Evolutionary conservation across 2,329 filamentous ascomycete species (phyloP).

Genomic region (Gnomoniopsis smithogilvyi): DNA sequence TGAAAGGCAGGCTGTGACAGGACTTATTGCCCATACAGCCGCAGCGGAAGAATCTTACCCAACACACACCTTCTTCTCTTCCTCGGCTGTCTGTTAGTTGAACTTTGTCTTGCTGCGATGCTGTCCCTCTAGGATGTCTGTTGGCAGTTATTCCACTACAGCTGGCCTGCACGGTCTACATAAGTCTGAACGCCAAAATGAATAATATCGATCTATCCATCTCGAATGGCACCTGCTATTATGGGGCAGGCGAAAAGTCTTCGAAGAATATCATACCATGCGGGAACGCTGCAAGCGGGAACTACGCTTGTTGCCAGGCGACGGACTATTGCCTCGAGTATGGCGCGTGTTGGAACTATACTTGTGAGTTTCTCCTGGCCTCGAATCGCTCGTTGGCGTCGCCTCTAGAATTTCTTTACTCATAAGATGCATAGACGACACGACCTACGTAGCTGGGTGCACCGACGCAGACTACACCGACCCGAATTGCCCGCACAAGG

Average conservation of each 20-base stretch:
- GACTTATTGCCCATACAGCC: background rate
- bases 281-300: background rate
- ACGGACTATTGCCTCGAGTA: background rate
- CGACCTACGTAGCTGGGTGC: background rate
- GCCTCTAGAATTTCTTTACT: background rate
- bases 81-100: background rate
- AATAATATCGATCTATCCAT: background rate
- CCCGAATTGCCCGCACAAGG: background rate
- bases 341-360: background rate
- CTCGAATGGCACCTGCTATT: conserved; percentile 1
- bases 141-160: background rate
- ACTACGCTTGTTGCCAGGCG: background rate
- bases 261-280: background rate
- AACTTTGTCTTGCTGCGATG: background rate
- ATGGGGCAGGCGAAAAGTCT: background rate
- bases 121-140: background rate
- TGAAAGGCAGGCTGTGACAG: background rate
- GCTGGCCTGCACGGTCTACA: background rate
- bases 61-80: background rate
- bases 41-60: background rate
- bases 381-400: no score
- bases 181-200: background rate
- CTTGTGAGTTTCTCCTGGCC: background rate
- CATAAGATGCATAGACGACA: background rate
- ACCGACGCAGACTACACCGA: background rate